A percentile compares a stretch with the other conserved stretches of the same genome.
phyloP scores from a whole-genome alignment of 2,329 filamentous ascomycete genomes.

The Hypoxylon sp. region DNA sequence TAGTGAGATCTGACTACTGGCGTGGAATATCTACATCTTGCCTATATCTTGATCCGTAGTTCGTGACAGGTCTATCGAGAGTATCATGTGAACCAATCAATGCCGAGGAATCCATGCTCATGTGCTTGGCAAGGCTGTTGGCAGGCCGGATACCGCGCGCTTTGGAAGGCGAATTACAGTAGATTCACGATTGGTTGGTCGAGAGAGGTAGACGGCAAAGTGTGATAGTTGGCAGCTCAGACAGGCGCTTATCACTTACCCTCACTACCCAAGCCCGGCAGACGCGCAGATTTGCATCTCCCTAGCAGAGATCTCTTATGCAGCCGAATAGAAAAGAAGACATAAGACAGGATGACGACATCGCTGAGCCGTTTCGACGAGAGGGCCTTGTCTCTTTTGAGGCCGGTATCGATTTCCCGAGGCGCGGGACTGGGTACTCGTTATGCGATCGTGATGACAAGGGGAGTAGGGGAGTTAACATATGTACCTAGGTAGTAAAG shows the following conservation, averaged over 20 bases:
- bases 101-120: neutral
- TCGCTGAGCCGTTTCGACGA: conserved; percentile 3
- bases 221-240: conserved; percentile 12
- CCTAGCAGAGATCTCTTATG: conserved; percentile 31
- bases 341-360: conserved; percentile 32
- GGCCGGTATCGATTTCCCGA: conserved; percentile 9
- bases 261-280: too few relatives aligned
- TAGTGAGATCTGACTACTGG: neutral
- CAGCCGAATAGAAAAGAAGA: conserved; percentile 10
- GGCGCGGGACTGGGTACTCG: neutral
- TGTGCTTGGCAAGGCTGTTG: conserved; percentile 5
- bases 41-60: conserved; percentile 9
- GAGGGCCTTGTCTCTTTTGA: conserved; percentile 6
- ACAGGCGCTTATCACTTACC: conserved; percentile 31
- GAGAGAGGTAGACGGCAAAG: conserved; percentile 7
- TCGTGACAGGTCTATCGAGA: neutral
- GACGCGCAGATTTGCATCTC: conserved; percentile 20
- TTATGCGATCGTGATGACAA: neutral
- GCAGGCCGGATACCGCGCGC: conserved; percentile 36
- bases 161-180: conserved; percentile 5
- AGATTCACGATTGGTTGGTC: conserved; percentile 17
- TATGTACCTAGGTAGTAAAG: too few relatives aligned
- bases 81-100: conserved; percentile 17
- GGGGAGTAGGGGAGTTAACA: neutral
- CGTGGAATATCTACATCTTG: too few relatives aligned